Evolutionary conservation across 2,329 filamentous ascomycete genomes (phyloP), one percentile per base, ranked within the genome.

Genomic region (Trichoderma atrobrunneum): DNA sequence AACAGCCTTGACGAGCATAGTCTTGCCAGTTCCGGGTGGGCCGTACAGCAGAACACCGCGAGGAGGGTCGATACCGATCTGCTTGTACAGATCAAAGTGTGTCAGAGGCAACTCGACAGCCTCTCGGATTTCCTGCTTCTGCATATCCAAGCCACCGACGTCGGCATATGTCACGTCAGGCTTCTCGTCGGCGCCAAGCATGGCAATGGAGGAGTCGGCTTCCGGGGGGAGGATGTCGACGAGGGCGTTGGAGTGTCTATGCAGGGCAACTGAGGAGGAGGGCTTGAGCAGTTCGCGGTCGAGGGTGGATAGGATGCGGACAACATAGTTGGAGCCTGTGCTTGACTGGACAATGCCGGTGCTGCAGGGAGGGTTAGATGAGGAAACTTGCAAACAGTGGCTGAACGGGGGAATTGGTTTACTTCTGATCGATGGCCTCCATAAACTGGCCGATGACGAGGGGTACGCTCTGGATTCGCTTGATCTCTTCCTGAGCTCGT

Each of bases 361-460:
- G 84, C 94, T 97, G 79, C 30, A 39, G 70, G 16, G 60, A 48
- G n/a, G 18, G 34, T 69, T 60, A 68, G 70, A 59, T 30, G 11
- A 11, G 34, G 8, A 30, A 32, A 43, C 39, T 36, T 11, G 36
- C n/a, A 69, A 18, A 12, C 7, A 26, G 28, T 11, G 7, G 6
- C 1, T 21, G 21, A 14, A 4, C 36, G 16, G 7, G 39, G 34
- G 30, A 36, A 30, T 72, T 48, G 28, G 65, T 73, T 82, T 88
- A 97, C 94, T 98, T 99, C 85, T 99, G 96, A 82, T 99, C 96
- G 80, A 99, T 99, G 71, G 96, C 96, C 85, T 99, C 96, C 96
- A 99, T 99, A 81, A 99, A 99, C 84, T 99, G 96, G 73, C 96
- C 96, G 81, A 99, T 99, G 74, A 99, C 96, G 74, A 99, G 85